phyloP scores from a whole-genome alignment of 2,329 filamentous ascomycete genomes.

The Pezicula neosporulosa region DNA sequence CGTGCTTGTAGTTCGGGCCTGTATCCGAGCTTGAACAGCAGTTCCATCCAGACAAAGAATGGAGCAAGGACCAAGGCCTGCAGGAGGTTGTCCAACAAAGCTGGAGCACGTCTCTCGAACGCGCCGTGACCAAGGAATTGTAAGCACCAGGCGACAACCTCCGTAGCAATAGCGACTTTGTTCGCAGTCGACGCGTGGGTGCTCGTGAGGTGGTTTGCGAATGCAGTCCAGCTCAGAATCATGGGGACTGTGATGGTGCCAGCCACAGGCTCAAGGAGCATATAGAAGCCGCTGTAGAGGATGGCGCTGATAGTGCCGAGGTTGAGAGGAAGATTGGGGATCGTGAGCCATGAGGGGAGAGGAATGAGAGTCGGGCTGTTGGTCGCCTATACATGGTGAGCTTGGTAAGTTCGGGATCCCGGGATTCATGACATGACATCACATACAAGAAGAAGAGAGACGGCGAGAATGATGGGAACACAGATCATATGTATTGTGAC shows the following conservation, averaged over 20 bases:
- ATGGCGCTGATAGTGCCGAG: slow-evolving; percentile 61
- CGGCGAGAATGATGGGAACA: slow-evolving; percentile 72
- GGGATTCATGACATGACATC: not conserved
- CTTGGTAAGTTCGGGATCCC: slow-evolving; percentile 16
- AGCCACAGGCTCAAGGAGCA: slow-evolving; percentile 91
- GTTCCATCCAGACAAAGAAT: slow-evolving; percentile 95
- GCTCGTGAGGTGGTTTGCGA: slow-evolving; percentile 67
- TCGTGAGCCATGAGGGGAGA: slow-evolving; percentile 63
- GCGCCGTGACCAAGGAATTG: slow-evolving; percentile 91
- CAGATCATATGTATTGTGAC: slow-evolving; percentile 76
- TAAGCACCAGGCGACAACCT: slow-evolving; percentile 75
- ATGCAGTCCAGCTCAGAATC: slow-evolving; percentile 71
- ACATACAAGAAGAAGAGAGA: slow-evolving; percentile 68
- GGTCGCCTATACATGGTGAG: slow-evolving; percentile 43
- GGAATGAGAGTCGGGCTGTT: slow-evolving; percentile 61
- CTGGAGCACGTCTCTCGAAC: slow-evolving; percentile 85
- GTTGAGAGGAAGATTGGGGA: slow-evolving; percentile 65
- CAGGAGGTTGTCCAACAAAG: slow-evolving; percentile 83
- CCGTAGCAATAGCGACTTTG: slow-evolving; percentile 59
- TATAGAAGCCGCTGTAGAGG: slow-evolving; percentile 75
- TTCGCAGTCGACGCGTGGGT: slow-evolving; percentile 43
- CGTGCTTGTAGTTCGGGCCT: slow-evolving; percentile 80
- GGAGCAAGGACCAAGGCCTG: slow-evolving; percentile 92
- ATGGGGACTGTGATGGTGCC: slow-evolving; percentile 74
- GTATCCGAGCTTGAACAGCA: slow-evolving; percentile 88